A percentile compares a stretch with the other conserved stretches of the same genome.
These are phyloP conservation scores for Magnusiomyces suaveolens DNA, from an alignment of 1,139 yeast species.

Conservation along the genomic window DNA sequence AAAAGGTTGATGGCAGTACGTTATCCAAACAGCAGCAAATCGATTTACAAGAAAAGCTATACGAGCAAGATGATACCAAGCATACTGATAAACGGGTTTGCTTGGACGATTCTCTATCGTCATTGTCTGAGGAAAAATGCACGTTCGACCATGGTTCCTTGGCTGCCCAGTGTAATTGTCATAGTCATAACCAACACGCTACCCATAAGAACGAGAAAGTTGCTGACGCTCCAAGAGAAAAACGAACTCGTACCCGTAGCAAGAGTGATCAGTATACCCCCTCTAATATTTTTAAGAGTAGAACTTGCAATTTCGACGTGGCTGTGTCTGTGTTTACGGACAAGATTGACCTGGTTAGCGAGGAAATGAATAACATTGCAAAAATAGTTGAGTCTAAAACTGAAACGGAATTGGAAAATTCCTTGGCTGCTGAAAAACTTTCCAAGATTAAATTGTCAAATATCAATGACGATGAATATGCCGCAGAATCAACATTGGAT, in stretches of 20 bases:
- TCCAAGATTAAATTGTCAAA: conserved; percentile 17
- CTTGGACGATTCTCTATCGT: background rate
- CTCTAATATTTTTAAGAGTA: background rate
- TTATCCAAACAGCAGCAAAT: too few relatives aligned
- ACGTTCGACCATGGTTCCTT: background rate
- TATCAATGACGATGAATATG: conserved; percentile 43
- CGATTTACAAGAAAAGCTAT: background rate
- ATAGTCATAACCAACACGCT: background rate
- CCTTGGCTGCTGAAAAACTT: background rate
- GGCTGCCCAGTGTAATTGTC: background rate
- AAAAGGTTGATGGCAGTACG: too few relatives aligned
- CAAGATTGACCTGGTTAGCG: background rate
- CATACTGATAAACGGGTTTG: background rate
- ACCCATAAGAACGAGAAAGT: background rate
- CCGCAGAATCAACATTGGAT: conserved; percentile 29
- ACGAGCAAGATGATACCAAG: background rate
- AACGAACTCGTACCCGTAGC: background rate
- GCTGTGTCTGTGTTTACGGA: conserved; percentile 7
- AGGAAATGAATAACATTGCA: background rate
- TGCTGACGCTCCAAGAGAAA: background rate
- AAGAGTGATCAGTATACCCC: background rate
- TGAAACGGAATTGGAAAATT: background rate
- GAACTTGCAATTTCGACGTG: conserved; percentile 11
- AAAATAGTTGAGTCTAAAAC: background rate
- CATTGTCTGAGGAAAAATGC: background rate